Base-by-base conservation (phyloP, 345 rosid species). In the Populus simonii region DNA sequence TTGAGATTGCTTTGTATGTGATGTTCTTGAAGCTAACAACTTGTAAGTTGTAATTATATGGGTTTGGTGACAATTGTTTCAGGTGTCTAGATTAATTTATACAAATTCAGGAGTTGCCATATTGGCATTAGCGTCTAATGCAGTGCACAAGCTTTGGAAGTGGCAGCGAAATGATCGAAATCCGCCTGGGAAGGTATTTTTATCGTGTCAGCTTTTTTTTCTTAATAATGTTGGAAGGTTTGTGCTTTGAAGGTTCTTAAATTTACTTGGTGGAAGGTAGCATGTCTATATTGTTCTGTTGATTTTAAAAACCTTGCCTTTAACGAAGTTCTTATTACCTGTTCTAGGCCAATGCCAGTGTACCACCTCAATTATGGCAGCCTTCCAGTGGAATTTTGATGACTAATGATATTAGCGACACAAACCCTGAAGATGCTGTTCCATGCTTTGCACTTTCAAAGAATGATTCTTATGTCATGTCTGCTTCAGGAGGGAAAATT, bases 61-160 rank as follows among this genome's bases (percentile, higher is more conserved):
- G 11, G 17, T 70, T 61, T 81, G 73, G 7, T 83, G 76, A 71
- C 71, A 10, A 75, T 66, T 38, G 20, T 82, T 80, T 65, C 92
- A 94, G 97, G 89, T 92, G 70, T 82, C 91, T 62, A 89, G 92
- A 75, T 85, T 94, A 79, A 91, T 85, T 66, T 94, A 92, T 79
- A 90, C 96, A 81, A 92, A 92, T 83, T 88, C 96, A 66, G 98
- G 97, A 57, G 76, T 79, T 55, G 92, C 96, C 57, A 84, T 92
- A 70, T 85, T 92, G 85, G 98, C 94, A 55, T 88, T 94, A 83
- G 87, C 92, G 51, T 90, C 94, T 76, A 94, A 92, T 86, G 98
- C 97, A 18, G 92, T 89, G 23, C 97, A 92, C 83, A 91, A 90
- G 87, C 89, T 92, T 62, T 92, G 98, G 97, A 91, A 94, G 81